Percentiles rank a stretch among this genome's conserved stretches.
Evolutionary conservation across 75 land plant genomes (phyloP).

Genomic region (Pinus tabuliformis): DNA sequence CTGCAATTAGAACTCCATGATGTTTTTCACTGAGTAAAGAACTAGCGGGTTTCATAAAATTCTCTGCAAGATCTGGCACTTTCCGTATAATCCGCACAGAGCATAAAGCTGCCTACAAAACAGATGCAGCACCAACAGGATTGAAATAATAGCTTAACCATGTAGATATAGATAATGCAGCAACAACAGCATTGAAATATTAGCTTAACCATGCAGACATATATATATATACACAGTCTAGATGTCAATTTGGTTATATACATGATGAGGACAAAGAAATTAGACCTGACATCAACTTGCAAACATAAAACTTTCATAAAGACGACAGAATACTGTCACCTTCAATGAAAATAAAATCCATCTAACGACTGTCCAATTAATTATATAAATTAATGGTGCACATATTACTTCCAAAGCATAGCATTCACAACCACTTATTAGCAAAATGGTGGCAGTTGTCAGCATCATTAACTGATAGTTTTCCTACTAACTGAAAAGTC

Average conservation of each 20-base stretch:
- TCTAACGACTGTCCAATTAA: neutral
- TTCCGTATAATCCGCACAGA: slow-evolving; percentile 92
- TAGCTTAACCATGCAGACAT: too few species aligned
- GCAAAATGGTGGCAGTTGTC: neutral
- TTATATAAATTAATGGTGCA: neutral
- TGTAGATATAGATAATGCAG: neutral
- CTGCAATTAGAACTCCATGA: slow-evolving; percentile 94
- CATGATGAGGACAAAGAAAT: neutral
- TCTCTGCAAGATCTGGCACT: slow-evolving; percentile 95
- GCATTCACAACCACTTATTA: neutral
- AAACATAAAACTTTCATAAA: neutral
- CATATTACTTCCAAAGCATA: neutral
- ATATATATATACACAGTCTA: too few species aligned
- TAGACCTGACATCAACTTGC: neutral
- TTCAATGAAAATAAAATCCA: neutral
- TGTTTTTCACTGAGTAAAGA: slow-evolving; percentile 90
- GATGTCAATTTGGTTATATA: neutral
- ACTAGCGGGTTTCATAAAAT: slow-evolving; percentile 75
- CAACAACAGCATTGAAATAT: too few species aligned
- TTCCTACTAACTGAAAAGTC: neutral
- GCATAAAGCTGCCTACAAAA: slow-evolving; percentile 90
- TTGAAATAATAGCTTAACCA: neutral
- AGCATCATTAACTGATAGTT: neutral
- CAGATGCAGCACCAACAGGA: neutral
- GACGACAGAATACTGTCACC: neutral